Conservation (phyloP, 129 eudicot genomes). For the Arctium minus region DNA sequence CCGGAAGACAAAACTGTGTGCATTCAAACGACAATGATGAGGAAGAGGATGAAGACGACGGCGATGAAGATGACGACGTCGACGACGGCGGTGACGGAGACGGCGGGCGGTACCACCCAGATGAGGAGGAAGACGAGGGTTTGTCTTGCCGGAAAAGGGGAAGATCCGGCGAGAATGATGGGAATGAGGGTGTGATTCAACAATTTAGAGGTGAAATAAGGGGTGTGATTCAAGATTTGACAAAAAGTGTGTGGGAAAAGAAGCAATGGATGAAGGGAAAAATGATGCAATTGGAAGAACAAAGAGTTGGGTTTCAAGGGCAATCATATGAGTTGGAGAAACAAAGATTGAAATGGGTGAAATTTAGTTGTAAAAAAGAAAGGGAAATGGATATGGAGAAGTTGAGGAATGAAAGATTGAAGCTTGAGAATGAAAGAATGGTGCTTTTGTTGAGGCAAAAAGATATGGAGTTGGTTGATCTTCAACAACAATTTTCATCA, state of each 20-base stretch:
- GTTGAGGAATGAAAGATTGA: conserved; percentile 56
- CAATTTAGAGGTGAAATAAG: conserved; percentile 41
- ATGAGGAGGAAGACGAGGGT: conserved; percentile 35
- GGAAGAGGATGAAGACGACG: conserved; percentile 20
- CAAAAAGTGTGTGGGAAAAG: conserved; percentile 55
- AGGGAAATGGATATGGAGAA: conserved; percentile 76
- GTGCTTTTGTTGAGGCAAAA: conserved; percentile 57
- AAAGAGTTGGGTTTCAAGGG: conserved; percentile 41
- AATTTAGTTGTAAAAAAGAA: conserved; percentile 67
- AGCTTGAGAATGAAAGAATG: conserved; percentile 84
- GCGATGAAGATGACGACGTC: conserved; percentile 35
- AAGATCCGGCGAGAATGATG: conserved; percentile 12
- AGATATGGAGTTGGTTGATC: conserved; percentile 57
- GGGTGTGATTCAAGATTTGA: conserved; percentile 39
- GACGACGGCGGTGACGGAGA: conserved; percentile 18
- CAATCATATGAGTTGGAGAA: conserved; percentile 62
- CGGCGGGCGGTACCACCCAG: conserved; percentile 6
- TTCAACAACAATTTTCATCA: conserved; percentile 34
- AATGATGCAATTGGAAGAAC: conserved; percentile 58
- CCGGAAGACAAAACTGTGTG: conserved; percentile 33
- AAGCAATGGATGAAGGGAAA: conserved; percentile 66
- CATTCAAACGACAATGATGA: conserved; percentile 44
- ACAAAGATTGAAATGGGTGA: conserved; percentile 69
- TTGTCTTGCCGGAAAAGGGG: conserved; percentile 26
- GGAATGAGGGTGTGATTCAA: conserved; percentile 22